Conservation (phyloP, 2,329 filamentous ascomycete genomes). For the Diaporthe sp. region DNA sequence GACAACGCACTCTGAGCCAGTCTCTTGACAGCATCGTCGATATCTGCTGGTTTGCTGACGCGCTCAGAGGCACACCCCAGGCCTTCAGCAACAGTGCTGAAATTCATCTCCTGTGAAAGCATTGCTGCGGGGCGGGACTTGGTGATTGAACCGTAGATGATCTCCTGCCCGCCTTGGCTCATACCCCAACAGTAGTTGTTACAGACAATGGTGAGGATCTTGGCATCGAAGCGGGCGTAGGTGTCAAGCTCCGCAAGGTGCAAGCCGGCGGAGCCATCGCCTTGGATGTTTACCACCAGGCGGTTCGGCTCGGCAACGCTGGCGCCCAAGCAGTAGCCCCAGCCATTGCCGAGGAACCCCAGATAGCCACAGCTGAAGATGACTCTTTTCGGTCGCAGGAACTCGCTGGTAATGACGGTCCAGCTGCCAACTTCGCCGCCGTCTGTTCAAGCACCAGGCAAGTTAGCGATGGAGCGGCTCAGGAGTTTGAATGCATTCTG, state of each 20-base stretch:
- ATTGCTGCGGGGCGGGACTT: conserved; percentile 46
- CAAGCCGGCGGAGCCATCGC: conserved; percentile 60
- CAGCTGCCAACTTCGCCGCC: conserved; percentile 56
- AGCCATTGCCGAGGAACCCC: conserved; percentile 61
- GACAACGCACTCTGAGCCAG: conserved; percentile 51
- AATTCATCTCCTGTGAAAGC: conserved; percentile 52
- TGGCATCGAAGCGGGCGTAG: conserved; percentile 54
- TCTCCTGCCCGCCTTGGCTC: conserved; percentile 58
- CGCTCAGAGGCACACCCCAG: conserved; percentile 51
- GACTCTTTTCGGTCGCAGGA: conserved; percentile 45
- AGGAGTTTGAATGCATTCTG: neutral
- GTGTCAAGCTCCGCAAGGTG: conserved; percentile 61
- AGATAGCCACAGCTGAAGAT: conserved; percentile 54
- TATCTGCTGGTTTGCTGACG: conserved; percentile 47
- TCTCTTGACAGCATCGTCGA: conserved; percentile 50
- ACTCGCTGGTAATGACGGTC: conserved; percentile 50
- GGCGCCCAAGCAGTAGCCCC: conserved; percentile 59
- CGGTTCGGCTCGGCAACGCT: conserved; percentile 55
- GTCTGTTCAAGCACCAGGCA: conserved; percentile 44
- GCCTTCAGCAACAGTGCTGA: conserved; percentile 57
- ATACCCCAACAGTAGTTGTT: conserved; percentile 62
- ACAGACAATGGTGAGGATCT: conserved; percentile 57
- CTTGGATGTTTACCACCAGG: conserved; percentile 58
- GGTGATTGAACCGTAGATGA: conserved; percentile 52
- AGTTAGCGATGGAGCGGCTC: neutral